Base-by-base conservation (phyloP, 2,329 filamentous ascomycete species). In the Fusarium citri region DNA sequence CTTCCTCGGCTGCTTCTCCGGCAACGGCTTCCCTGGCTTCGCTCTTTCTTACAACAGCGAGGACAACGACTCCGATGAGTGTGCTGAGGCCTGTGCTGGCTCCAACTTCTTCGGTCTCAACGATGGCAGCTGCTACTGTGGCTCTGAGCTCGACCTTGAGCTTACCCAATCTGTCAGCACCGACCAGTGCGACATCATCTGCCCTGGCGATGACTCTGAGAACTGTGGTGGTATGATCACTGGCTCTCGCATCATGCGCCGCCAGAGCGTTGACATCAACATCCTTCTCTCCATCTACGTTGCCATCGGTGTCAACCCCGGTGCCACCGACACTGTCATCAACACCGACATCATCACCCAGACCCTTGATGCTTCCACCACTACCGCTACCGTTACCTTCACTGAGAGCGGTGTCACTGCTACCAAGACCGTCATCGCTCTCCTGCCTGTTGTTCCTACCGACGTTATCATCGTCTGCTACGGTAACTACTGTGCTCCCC, bases 41-140 rank as follows among this genome's bases (percentile, higher is more conserved):
- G 16, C 8, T 4, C 54, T 50, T 14, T 53, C 31, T 8, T 61
- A 49, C 8, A 26, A 50, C 10, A 54, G 48, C 16, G 56, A 48
- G 2, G 42, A 66, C 3, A 74, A 74, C 62, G 37, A 51, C 7
- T 48, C 70, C 18, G 51, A 67, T 2, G 41, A 28, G n/a, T 80
- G 78, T 59, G 69, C 72, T 8, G 69, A 64, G 11, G 45, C 55
- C 31, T 79, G 78, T 58, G 45, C 58, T 3, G 64, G 66, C 22
- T 64, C 57, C 41, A 59, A 50, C 51, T 76, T 64, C 69, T 64
- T 78, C 22, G 76, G 72, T 59, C 48, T 69, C 48, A 66, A 68
- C 56, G 62, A 55, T 30, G 55, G 48, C 25, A 67, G 74, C 57
- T 80, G 78, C 66, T 76, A 76, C 71, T 80, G 78, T 45, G 75